phyloP scores from a whole-genome alignment of 1,284 basidiomycete species.

The Mycena citricolor region DNA sequence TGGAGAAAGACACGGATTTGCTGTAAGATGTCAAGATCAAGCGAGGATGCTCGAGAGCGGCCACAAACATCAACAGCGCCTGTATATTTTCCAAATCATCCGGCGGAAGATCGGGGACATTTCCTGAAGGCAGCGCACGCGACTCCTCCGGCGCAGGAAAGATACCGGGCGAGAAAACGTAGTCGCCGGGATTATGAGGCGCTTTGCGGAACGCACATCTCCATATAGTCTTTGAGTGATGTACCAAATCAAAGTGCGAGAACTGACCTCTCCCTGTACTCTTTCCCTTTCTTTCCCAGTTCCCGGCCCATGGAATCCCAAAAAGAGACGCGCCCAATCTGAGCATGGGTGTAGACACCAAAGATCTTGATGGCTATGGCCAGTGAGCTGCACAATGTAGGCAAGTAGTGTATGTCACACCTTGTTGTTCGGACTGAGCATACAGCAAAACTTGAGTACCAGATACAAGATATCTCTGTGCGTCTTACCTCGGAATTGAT shows the following conservation, averaged over 20 bases:
- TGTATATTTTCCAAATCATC: constrained; percentile 59
- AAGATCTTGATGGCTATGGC: constrained; percentile 54
- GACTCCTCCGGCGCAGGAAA: constrained; percentile 37
- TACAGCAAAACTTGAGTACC: background rate
- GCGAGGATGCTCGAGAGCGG: too few species aligned
- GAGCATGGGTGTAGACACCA: constrained; percentile 59
- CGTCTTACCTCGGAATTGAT: constrained; percentile 42
- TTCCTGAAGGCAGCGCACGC: constrained; percentile 9
- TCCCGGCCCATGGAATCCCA: constrained; percentile 52
- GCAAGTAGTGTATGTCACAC: constrained; percentile 30
- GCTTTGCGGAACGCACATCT: constrained; percentile 12
- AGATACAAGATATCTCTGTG: background rate
- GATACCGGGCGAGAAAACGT: constrained; percentile 43
- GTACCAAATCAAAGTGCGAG: constrained; percentile 31
- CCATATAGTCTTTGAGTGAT: background rate
- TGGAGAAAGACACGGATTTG: too few species aligned
- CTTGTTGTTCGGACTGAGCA: constrained; percentile 52
- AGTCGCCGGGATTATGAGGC: constrained; percentile 34
- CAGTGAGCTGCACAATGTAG: background rate
- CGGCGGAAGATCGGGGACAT: constrained; percentile 25
- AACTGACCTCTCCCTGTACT: constrained; percentile 49
- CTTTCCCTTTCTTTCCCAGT: constrained; percentile 49
- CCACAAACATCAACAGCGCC: too few species aligned
- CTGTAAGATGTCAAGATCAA: too few species aligned
- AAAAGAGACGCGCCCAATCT: constrained; percentile 44